A percentile compares a stretch with the other conserved stretches of the same genome.
Evolutionary conservation across 768 basidiomycete genomes (phyloP).

Genomic region (Rhizopogon salebrosus): DNA sequence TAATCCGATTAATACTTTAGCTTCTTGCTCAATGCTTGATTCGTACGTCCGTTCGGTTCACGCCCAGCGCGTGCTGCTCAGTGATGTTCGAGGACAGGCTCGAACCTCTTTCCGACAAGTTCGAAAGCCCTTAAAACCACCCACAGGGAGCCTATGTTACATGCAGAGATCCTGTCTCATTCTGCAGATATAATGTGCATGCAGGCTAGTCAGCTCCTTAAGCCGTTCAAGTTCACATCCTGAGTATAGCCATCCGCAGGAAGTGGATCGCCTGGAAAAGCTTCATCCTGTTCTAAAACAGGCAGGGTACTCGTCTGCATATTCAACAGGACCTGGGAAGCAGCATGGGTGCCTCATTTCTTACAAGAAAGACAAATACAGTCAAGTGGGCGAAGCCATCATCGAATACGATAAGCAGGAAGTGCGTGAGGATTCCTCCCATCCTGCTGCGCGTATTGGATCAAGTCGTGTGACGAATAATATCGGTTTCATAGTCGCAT

Average conservation of each 20-base stretch:
- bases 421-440: conserved; percentile 34
- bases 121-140: conserved; percentile 69
- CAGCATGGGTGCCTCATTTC: conserved; percentile 84
- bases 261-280: conserved; percentile 79
- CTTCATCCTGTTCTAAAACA: conserved; percentile 61
- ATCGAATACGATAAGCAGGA: conserved; percentile 68
- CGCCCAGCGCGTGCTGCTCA: not conserved
- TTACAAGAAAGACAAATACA: conserved; percentile 52
- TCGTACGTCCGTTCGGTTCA: conserved; percentile 46
- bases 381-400: conserved; percentile 37
- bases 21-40: conserved; percentile 75
- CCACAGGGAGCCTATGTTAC: conserved; percentile 72
- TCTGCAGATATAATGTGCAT: conserved; percentile 82
- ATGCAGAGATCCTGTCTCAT: conserved; percentile 66
- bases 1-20: conserved; percentile 30
- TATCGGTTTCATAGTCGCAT: conserved; percentile 69
- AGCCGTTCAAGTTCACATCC: not conserved
- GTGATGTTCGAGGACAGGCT: conserved; percentile 38
- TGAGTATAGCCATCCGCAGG: conserved; percentile 39
- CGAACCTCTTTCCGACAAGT: conserved; percentile 80
- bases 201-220: conserved; percentile 48
- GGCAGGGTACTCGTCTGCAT: conserved; percentile 60
- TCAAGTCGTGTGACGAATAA: conserved; percentile 72
- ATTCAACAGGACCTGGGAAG: conserved; percentile 69
- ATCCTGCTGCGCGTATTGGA: conserved; percentile 37